Evolutionary conservation across 306 rosid species (phyloP).

Genomic region (Cucurbita ficifolia): DNA sequence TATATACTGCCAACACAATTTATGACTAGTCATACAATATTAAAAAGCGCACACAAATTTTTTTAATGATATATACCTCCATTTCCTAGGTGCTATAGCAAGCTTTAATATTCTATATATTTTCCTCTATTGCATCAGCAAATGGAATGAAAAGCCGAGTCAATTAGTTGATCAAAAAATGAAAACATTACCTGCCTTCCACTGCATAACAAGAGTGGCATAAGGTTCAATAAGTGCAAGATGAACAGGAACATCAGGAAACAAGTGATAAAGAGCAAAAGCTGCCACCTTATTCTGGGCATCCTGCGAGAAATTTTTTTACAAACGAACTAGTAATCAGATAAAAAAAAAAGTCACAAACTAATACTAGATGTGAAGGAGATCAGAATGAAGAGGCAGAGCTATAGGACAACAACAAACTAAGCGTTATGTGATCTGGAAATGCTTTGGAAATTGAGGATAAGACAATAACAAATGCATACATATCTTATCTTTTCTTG

Average conservation of each 20-base stretch:
- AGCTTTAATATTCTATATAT: not conserved
- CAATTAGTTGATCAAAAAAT: not conserved
- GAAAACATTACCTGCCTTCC: slow-evolving; percentile 52
- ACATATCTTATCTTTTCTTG: not conserved
- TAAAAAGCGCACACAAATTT: not conserved
- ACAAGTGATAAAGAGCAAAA: slow-evolving; percentile 67
- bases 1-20: no score
- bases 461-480: not conserved
- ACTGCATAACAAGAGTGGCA: slow-evolving; percentile 50
- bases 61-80: not conserved
- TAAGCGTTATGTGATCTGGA: not conserved
- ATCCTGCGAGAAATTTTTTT: slow-evolving; percentile 34
- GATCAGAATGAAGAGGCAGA: not conserved
- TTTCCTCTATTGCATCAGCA: not conserved
- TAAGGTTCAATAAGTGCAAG: slow-evolving; percentile 61
- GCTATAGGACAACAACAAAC: not conserved
- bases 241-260: slow-evolving; percentile 76
- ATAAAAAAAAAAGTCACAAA: not conserved
- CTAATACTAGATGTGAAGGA: not conserved
- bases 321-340: not conserved
- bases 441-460: not conserved
- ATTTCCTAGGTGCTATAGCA: not conserved
- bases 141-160: not conserved
- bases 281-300: slow-evolving; percentile 95
- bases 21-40: not conserved